Base-by-base conservation (phyloP, 2,329 filamentous ascomycete species). In the Fusarium albosuccineum region DNA sequence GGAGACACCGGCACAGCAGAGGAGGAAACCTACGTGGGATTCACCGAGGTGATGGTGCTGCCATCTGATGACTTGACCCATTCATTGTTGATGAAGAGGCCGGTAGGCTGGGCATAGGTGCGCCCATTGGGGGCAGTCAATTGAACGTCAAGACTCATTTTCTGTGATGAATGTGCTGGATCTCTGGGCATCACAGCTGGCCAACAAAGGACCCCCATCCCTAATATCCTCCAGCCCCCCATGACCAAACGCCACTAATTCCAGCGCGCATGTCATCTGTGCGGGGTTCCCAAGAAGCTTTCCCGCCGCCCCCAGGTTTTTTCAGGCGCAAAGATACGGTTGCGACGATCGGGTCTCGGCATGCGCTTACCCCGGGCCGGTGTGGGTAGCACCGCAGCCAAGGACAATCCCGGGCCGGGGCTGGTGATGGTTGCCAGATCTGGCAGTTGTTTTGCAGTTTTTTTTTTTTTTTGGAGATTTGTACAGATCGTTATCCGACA, bases 81-180 rank as follows among this genome's bases (percentile, higher is more conserved):
- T 74, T 92, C 89, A 63, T 93, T 92, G 81, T 92, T 91, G 79
- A 93, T 93, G 79, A 92, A 93, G 11, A 93, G 83, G 11, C 91
- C 91, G 10, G 86, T 87, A 9, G 89, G 89, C 75, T 91, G 88
- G 30, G 79, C 82, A 70, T 91, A 92, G 70, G 87, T 88, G 71
- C 82, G 84, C 72, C 91, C 91, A 78, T 93, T 93, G 10, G 78
- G 78, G 9, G 77, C 78, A 37, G 70, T 77, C 42, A 79, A 73
- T 60, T 78, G 60, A 9, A 73, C 64, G 40, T 73, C 56, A 34
- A 71, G 34, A 33, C 55, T 70, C 30, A 33, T 33, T 33, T 33
- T 33, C 30, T 11, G 30, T 33, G 30, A 11, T 11, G 11, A 33
- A 33, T 33, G 30, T 11, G 8, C 30, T 33, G 30, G 6, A 33